These are phyloP conservation scores for Globisporangium solare DNA, from an alignment of 352 stramenopile species.

Conservation along the genomic window DNA sequence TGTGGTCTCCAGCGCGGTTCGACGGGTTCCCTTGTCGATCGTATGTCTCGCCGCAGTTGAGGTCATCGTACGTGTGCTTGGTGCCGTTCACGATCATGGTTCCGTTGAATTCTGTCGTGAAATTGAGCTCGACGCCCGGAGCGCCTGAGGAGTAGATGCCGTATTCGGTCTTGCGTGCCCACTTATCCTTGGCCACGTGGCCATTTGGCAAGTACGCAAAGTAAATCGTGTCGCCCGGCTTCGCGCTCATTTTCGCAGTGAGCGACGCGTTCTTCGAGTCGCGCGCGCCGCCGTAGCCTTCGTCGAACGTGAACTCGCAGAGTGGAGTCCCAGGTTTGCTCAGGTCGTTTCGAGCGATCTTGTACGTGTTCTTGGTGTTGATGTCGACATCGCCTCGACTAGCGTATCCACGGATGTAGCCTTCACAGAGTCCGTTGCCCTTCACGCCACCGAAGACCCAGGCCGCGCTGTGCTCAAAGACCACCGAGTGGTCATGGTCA, in stretches of 20 bases:
- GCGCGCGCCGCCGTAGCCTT: constrained; percentile 3
- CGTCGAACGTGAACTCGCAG: constrained; percentile 7
- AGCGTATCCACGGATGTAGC: constrained; percentile 32
- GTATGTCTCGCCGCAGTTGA: constrained; percentile 26
- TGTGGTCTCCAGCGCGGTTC: constrained; percentile 20
- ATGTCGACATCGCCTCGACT: constrained; percentile 18
- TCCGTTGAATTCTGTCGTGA: constrained; percentile 24
- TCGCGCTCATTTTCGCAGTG: background rate
- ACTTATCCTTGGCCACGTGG: constrained; percentile 33
- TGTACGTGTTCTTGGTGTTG: constrained; percentile 23
- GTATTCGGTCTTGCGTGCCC: constrained; percentile 17
- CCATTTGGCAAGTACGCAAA: constrained; percentile 56
- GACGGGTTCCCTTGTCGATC: constrained; percentile 6
- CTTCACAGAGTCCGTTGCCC: constrained; percentile 28
- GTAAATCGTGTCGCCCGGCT: constrained; percentile 24
- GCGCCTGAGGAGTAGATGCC: constrained; percentile 31
- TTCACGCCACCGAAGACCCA: constrained; percentile 22
- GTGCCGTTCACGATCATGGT: constrained; percentile 20
- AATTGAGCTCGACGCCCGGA: constrained; percentile 19
- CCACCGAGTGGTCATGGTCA: constrained; percentile 24
- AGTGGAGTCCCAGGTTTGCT: constrained; percentile 1
- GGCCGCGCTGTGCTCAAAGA: constrained; percentile 26
- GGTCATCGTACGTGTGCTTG: constrained; percentile 24
- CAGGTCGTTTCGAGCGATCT: constrained; percentile 12
- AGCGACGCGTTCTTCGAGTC: background rate